A percentile compares a stretch with the other conserved stretches of the same genome.
Evolutionary conservation across 1,284 basidiomycete species (phyloP).

Genomic region (Pholiota adiposa): DNA sequence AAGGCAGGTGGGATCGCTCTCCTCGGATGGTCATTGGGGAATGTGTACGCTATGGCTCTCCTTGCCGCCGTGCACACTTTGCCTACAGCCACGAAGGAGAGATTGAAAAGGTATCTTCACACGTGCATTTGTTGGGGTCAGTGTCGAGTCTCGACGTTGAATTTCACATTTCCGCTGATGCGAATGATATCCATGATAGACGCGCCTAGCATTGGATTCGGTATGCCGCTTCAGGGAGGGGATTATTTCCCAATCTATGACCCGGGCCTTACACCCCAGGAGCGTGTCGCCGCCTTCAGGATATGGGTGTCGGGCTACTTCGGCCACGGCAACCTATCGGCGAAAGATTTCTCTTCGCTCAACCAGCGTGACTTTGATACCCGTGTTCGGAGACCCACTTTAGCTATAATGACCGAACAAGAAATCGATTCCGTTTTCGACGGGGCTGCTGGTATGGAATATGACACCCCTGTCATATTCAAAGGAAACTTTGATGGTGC

Average conservation of each 20-base stretch:
- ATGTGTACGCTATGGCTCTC: background rate
- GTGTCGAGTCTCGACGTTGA: background rate
- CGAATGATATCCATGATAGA: conserved; percentile 23
- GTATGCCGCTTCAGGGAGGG: conserved; percentile 9
- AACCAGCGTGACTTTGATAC: conserved; percentile 12
- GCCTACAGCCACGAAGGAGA: background rate
- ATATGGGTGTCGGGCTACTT: conserved; percentile 40
- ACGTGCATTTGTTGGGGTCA: conserved; percentile 3
- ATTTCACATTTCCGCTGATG: background rate
- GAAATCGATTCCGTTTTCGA: background rate
- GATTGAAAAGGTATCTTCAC: background rate
- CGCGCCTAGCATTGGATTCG: conserved; percentile 28
- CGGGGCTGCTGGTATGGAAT: background rate
- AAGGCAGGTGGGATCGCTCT: conserved; percentile 22
- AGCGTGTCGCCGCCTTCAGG: conserved; percentile 15
- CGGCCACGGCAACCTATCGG: conserved; percentile 33
- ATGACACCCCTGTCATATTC: background rate
- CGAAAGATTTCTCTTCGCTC: conserved; percentile 2
- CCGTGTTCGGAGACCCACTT: conserved; percentile 26
- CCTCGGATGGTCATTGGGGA: conserved; percentile 44
- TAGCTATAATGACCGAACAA: conserved; percentile 5
- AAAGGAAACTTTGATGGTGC: background rate
- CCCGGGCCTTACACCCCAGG: background rate
- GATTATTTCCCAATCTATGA: conserved; percentile 11
- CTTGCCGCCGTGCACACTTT: background rate